These are phyloP conservation scores for Stachybotrys echinatus DNA, from an alignment of 2,329 filamentous ascomycete genomes.

Conservation along the genomic window DNA sequence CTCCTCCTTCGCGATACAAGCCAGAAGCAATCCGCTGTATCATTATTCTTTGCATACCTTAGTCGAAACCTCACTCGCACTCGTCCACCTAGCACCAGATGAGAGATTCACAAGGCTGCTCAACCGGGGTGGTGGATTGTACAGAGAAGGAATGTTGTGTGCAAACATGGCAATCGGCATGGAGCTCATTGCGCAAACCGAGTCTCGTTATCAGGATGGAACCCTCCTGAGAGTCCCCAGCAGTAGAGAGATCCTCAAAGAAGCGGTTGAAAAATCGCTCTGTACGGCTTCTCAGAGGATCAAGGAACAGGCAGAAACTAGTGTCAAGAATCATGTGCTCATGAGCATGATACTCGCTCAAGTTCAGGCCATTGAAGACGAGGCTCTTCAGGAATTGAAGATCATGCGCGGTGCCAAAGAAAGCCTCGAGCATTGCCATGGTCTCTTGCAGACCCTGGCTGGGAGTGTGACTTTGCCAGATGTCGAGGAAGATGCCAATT, in stretches of 20 bases:
- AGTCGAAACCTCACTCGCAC: conserved; percentile 34
- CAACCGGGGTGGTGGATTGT: conserved; percentile 31
- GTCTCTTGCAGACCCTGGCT: conserved; percentile 14
- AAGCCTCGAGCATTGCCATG: conserved; percentile 24
- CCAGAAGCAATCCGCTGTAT: conserved; percentile 37
- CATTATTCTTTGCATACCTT: conserved; percentile 44
- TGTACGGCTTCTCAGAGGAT: conserved; percentile 24
- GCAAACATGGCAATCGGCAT: conserved; percentile 24
- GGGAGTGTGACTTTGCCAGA: background rate
- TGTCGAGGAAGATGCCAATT: background rate
- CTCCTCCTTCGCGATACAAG: conserved; percentile 37
- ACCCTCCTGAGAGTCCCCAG: conserved; percentile 18
- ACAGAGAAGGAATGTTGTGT: conserved; percentile 31
- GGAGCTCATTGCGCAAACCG: conserved; percentile 28
- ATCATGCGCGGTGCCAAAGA: conserved; percentile 26
- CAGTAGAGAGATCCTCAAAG: conserved; percentile 24
- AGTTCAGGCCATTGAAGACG: conserved; percentile 26
- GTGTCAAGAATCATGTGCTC: conserved; percentile 37
- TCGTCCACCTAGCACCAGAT: conserved; percentile 29
- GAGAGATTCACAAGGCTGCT: conserved; percentile 30
- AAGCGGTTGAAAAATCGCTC: conserved; percentile 20
- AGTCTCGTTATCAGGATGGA: conserved; percentile 21
- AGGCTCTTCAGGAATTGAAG: conserved; percentile 13
- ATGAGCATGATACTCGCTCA: conserved; percentile 32
- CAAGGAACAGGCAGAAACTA: conserved; percentile 32